Evolutionary conservation across 2,329 filamentous ascomycete genomes (phyloP), one percentile per base, ranked within the genome.

Genomic region (Pseudopithomyces maydicus): DNA sequence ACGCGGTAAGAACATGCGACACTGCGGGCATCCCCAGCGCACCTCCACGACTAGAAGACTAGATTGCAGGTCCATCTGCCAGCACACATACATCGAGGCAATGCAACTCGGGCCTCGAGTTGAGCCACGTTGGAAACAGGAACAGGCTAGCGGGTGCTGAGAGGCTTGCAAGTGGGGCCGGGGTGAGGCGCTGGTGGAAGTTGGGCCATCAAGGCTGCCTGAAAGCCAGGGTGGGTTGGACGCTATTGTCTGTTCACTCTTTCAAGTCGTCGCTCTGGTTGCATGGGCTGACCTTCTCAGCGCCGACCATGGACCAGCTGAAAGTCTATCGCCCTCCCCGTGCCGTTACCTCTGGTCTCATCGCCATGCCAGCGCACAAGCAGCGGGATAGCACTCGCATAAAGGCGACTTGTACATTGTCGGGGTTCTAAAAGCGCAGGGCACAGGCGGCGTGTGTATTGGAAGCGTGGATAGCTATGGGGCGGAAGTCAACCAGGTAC

Each of bases 81-180:
- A 29, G 26, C 26, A 29, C 26, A 8, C 26, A 8, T 29, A 29
- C 26, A 19, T 6, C n/a, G 47, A 26, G n/a, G 26, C 35, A 19
- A 17, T 15, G 33, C 11, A 43, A 20, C 38, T 22, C 38, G 26
- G 48, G 48, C 38, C 38, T 33, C 38, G 23, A 42, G 38, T 51
- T 51, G 48, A 43, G 48, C 48, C 48, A 51, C 47, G 48, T 42
- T 11, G 36, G 26, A 43, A 11, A 35, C 48, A 51, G 48, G 48
- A 51, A 51, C 48, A 42, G 48, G 48, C 48, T 51, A 51, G 48
- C 26, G 11, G 23, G 22, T n/a, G 48, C 48, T 51, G 38, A 51
- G 38, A 35, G 47, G 47, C 36, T 50, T 41, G 22, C 6, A 17
- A 22, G 38, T 43, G 48, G 48, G 48, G 48, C 33, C 35, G 22